Conservation (phyloP, 1,284 basidiomycete species). For the Pyrrhoderma lamaoense region DNA sequence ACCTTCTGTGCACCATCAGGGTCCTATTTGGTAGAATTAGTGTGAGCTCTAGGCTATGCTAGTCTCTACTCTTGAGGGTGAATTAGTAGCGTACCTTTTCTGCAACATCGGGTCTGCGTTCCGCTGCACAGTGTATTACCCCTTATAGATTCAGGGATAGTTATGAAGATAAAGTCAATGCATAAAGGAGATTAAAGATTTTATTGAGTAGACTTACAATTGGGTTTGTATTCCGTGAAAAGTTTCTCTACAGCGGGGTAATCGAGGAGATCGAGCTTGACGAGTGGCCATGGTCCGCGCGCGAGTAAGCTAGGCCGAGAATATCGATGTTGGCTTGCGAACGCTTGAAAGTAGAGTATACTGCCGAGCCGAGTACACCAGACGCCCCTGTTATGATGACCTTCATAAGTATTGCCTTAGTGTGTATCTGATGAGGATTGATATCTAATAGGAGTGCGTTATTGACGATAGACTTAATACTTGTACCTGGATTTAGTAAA, state of each 20-base stretch:
- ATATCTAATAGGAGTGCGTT: too few relatives aligned
- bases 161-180: too few relatives aligned
- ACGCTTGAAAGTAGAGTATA: constrained; percentile 51
- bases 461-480: too few relatives aligned
- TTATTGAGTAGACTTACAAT: constrained; percentile 56
- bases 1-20: constrained; percentile 60
- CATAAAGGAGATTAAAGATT: neutral
- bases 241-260: constrained; percentile 38
- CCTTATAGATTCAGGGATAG: too few relatives aligned
- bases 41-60: neutral
- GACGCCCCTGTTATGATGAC: constrained; percentile 53
- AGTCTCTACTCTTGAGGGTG: too few relatives aligned
- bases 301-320: constrained; percentile 58
- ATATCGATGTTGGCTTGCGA: constrained; percentile 33
- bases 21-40: constrained; percentile 34
- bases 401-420: neutral
- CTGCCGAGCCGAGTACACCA: constrained; percentile 64
- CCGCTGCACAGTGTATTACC: constrained; percentile 82
- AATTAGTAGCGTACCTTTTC: constrained; percentile 70
- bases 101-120: constrained; percentile 76
- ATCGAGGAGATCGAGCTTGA: constrained; percentile 55
- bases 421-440: too few relatives aligned
- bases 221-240: constrained; percentile 50
- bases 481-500: too few relatives aligned
- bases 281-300: constrained; percentile 45